Base-by-base conservation (phyloP, 306 rosid species). In the Cyclanthera cordifolia region DNA sequence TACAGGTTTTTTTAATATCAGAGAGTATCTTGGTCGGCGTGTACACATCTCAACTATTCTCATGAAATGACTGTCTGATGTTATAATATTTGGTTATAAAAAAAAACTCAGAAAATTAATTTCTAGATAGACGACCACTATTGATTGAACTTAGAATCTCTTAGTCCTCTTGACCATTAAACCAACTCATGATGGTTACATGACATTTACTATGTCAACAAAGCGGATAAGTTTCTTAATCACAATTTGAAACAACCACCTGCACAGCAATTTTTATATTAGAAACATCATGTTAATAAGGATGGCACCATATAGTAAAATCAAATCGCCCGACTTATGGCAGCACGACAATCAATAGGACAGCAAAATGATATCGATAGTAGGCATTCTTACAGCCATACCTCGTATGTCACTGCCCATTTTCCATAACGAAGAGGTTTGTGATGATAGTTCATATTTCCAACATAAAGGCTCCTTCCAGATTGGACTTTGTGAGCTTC, bases 321-420 rank as follows among this genome's bases (percentile, higher is more conserved):
- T 32, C 16, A 20, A 43, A 65, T 5, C 28, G 17, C 10, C 49
- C 21, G 2, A 37, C 46, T 8, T 4, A 19, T 4, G 4, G 69
- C 10, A 41, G 51, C 19, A 7, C 9, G 14, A 39, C 19, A 21
- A 43, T 46, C 5, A 46, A 47, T 32, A 37, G 49, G 25, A 5
- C 25, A 0, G 28, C 23, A 50, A 69, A 30, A 48, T 41, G 55
- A 45, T 14, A 17, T 30, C 16, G 11, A 27, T 34, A 34, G 3
- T 2, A 28, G 49, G 65, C 7, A 21, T 50, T 28, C 53, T 71
- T 25, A 24, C 30, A 55, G 45, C 30, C 60, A 67, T 78, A 93
- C 99, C 99, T 90, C 95, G 70, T 90, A 86, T 10, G 96, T 86
- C 74, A 93, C 99, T 12, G 99, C 96, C 99, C 99, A 93, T 87